Percentiles rank a stretch among this genome's conserved stretches.
These are phyloP conservation scores for Hanseniaspora sp. DNA, from an alignment of 1,139 yeast genomes.

Conservation along the genomic window DNA sequence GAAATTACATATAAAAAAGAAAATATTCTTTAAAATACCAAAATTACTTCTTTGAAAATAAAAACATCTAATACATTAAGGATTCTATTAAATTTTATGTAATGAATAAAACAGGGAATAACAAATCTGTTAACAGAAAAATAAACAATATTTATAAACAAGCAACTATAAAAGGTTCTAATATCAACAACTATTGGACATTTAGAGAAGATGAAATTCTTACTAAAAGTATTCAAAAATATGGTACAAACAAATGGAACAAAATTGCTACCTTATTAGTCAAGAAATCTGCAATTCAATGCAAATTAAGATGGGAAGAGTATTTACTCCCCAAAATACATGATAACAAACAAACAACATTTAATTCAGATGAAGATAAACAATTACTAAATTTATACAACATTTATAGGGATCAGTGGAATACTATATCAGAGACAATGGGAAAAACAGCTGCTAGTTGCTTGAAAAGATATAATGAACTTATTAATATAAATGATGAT, in stretches of 20 bases:
- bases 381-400: slow-evolving; percentile 55
- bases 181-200: slow-evolving; percentile 44
- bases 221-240: slow-evolving; percentile 82
- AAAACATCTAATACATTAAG: neutral
- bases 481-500: slow-evolving; percentile 31
- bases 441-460: slow-evolving; percentile 84
- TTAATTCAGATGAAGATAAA: slow-evolving; percentile 73
- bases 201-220: slow-evolving; percentile 82
- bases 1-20: no score
- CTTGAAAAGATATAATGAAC: slow-evolving; percentile 71
- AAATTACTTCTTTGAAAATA: no score
- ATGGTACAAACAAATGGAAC: slow-evolving; percentile 91
- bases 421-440: slow-evolving; percentile 67
- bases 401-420: slow-evolving; percentile 86
- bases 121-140: neutral
- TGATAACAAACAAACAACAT: slow-evolving; percentile 31
- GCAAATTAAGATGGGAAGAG: slow-evolving; percentile 87
- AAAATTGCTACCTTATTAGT: slow-evolving; percentile 79
- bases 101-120: neutral
- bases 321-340: slow-evolving; percentile 70
- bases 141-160: slow-evolving; percentile 8
- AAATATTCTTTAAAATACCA: no score
- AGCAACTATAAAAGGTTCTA: slow-evolving; percentile 10
- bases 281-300: slow-evolving; percentile 81
- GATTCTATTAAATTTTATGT: neutral